phyloP scores from a whole-genome alignment of 176 grass and related monocot species.

The Dactylis glomerata region DNA sequence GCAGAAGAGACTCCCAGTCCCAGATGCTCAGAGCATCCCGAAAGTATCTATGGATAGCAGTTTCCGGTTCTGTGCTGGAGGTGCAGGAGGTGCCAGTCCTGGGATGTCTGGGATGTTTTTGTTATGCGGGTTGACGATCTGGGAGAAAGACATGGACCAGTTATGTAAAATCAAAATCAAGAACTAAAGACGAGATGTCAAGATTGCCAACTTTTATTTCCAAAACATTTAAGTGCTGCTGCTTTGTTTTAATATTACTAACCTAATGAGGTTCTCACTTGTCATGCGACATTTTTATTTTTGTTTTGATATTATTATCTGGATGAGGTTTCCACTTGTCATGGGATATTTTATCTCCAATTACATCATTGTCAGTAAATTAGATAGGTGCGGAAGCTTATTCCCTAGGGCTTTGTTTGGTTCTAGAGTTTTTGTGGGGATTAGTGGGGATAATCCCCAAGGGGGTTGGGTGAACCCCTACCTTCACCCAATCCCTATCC shows the following conservation, averaged over 20 bases:
- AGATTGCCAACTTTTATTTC: background rate
- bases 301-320: background rate
- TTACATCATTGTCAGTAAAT: background rate
- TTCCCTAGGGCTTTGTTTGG: too few species aligned
- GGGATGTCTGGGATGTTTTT: conserved; percentile 91
- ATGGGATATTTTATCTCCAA: background rate
- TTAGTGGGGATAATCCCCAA: too few species aligned
- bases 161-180: background rate
- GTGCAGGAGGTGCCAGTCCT: conserved; percentile 88
- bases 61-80: conserved; percentile 80
- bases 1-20: background rate
- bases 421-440: too few species aligned
- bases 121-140: conserved; percentile 92
- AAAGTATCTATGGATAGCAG: conserved; percentile 57
- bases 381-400: background rate
- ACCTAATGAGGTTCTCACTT: background rate
- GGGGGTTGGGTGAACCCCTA: too few species aligned
- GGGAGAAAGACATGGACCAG: background rate
- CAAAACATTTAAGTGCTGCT: background rate
- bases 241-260: background rate
- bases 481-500: too few species aligned
- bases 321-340: background rate
- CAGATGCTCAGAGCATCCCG: conserved; percentile 33
- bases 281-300: background rate
- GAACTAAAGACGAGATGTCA: background rate